Percentiles rank a stretch among this genome's conserved stretches.
phyloP scores from a whole-genome alignment of 495 filamentous ascomycete species.

The Penicillium antarcticum region DNA sequence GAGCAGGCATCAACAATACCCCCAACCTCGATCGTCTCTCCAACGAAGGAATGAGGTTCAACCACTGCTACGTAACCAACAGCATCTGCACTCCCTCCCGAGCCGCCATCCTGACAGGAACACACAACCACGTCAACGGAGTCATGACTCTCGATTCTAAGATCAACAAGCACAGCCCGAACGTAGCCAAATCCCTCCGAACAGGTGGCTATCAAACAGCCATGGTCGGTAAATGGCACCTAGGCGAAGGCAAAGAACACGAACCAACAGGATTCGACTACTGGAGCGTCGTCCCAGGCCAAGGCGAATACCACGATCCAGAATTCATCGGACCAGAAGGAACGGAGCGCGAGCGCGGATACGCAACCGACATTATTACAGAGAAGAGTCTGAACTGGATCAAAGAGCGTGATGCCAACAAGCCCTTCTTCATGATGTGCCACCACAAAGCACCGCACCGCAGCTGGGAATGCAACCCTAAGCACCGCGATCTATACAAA shows the following conservation, averaged over 20 bases:
- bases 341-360: slow-evolving; percentile 22
- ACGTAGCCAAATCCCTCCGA: slow-evolving; percentile 39
- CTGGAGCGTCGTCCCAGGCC: slow-evolving; percentile 38
- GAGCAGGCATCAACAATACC: slow-evolving; percentile 41
- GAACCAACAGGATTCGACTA: slow-evolving; percentile 43
- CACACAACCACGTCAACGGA: slow-evolving; percentile 44
- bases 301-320: slow-evolving; percentile 41
- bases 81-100: slow-evolving; percentile 43
- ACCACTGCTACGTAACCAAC: slow-evolving; percentile 48
- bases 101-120: slow-evolving; percentile 41
- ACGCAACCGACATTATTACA: slow-evolving; percentile 44
- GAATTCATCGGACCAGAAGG: slow-evolving; percentile 30
- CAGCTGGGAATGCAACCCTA: slow-evolving; percentile 39
- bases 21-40: slow-evolving; percentile 42
- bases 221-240: slow-evolving; percentile 45
- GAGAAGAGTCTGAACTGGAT: slow-evolving; percentile 38
- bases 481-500: slow-evolving; percentile 37
- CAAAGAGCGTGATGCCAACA: slow-evolving; percentile 20
- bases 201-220: slow-evolving; percentile 40
- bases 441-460: slow-evolving; percentile 47
- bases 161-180: slow-evolving; percentile 41
- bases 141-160: slow-evolving; percentile 39
- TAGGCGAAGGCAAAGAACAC: slow-evolving; percentile 37
- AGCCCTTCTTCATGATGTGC: slow-evolving; percentile 48
- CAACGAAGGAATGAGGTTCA: slow-evolving; percentile 43